Base-by-base conservation (phyloP, 2,329 filamentous ascomycete genomes). In the Alternaria longipes region DNA sequence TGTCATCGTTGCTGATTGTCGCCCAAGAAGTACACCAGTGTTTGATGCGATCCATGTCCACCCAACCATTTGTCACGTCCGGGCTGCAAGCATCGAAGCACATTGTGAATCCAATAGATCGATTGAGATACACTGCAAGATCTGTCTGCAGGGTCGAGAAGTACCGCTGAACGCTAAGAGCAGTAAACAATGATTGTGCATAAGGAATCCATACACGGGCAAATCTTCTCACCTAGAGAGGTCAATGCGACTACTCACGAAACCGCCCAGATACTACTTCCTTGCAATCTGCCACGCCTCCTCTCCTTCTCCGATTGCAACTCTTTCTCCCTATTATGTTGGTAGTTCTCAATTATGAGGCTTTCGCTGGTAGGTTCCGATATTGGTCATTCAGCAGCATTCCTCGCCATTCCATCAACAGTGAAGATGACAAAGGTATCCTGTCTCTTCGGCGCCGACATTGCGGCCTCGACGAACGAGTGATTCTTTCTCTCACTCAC, bases 41-140 rank as follows among this genome's bases (percentile, higher is more conserved):
- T 50, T 50, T 50, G 32, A 50, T 50, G 32, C 8, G 20, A 50
- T 50, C 20, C 46, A 38, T 50, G 20, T 36, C 9, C 46, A 7
- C 14, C 12, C 32, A 9, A 14, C 22, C 46, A 36, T 20, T 22
- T 24, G 7, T 34, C 20, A 11, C 4, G 12, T 22, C 9, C 11
- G 14, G 9, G 30, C 30, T 32, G 20, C 32, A 14, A 50, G 46
- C 46, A 8, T 12, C 5, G 22, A 18, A 41, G 12, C 14, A n/a
- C 32, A 50, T n/a, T 26, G 20, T n/a, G 7, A 36, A 36, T 11
- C n/a, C 24, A 26, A 5, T n/a, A 7, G 28, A 7, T 50, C 34
- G 32, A 38, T 24, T 24, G 18, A n/a, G 3, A 30, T 24, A 38
- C 20, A 3, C 20, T 36, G 34, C 14, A 24, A 16, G 20, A 50